These are phyloP conservation scores for Pseudogymnoascus sp. DNA, from an alignment of 2,329 filamentous ascomycete genomes.

Conservation along the genomic window DNA sequence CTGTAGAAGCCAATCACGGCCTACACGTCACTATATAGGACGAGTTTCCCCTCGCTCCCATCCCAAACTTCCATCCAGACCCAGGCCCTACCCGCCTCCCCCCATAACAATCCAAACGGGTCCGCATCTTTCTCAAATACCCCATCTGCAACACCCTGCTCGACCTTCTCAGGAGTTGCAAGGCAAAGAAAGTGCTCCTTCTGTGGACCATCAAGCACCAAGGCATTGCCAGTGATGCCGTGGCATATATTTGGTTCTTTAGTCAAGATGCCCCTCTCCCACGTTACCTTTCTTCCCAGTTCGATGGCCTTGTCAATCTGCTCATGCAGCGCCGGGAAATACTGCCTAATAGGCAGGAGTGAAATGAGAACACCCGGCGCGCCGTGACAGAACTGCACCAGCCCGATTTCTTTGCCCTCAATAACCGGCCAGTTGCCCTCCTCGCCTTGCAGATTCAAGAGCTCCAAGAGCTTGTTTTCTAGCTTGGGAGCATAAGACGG, in stretches of 20 bases:
- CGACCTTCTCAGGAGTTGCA: constrained; percentile 48
- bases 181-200: constrained; percentile 51
- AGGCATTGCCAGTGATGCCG: constrained; percentile 56
- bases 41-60: constrained; percentile 7
- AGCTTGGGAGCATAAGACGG: constrained; percentile 47
- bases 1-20: neutral
- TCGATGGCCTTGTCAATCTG: constrained; percentile 46
- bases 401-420: constrained; percentile 36
- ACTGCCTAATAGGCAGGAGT: constrained; percentile 45
- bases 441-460: constrained; percentile 52
- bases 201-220: constrained; percentile 33
- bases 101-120: constrained; percentile 42
- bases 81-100: constrained; percentile 42
- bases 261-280: constrained; percentile 50
- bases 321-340: constrained; percentile 47
- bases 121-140: constrained; percentile 44
- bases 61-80: constrained; percentile 34
- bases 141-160: constrained; percentile 43
- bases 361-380: constrained; percentile 56
- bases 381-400: constrained; percentile 62
- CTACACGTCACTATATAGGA: neutral
- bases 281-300: constrained; percentile 45
- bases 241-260: constrained; percentile 62
- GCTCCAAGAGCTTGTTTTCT: constrained; percentile 42
- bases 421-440: constrained; percentile 54